These are phyloP conservation scores for Evernia prunastri DNA, from an alignment of 495 filamentous ascomycete species.

Conservation along the genomic window DNA sequence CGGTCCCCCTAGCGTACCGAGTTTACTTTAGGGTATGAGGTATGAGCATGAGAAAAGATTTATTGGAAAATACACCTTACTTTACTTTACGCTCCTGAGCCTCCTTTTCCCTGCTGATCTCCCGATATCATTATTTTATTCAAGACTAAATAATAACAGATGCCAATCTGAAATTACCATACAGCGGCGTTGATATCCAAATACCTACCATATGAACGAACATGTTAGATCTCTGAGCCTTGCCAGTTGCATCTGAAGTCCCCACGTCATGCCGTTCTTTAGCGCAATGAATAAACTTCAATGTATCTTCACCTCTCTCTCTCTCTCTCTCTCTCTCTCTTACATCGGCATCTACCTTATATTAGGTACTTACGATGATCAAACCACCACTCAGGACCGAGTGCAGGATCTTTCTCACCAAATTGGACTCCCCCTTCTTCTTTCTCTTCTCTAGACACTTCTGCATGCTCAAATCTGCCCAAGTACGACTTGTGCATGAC, in stretches of 20 bases:
- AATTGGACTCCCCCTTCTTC: not conserved
- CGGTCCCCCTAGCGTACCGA: conserved; percentile 9
- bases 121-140: conserved; percentile 7
- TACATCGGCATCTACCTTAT: not conserved
- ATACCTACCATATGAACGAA: too few relatives aligned
- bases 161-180: not conserved
- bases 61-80: too few relatives aligned
- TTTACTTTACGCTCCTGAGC: not conserved
- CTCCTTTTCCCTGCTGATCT: conserved; percentile 17
- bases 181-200: not conserved
- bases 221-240: too few relatives aligned
- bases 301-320: too few relatives aligned
- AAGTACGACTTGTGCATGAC: not conserved
- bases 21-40: not conserved
- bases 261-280: conserved; percentile 10
- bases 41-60: not conserved
- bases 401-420: not conserved
- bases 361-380: too few relatives aligned
- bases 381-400: not conserved
- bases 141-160: not conserved
- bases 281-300: not conserved
- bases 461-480: not conserved
- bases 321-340: not conserved
- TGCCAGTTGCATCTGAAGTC: not conserved
- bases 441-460: not conserved